Evolutionary conservation across 1,284 basidiomycete species (phyloP), one percentile per base, ranked within the genome.

Genomic region (Microbotryum saponariae): DNA sequence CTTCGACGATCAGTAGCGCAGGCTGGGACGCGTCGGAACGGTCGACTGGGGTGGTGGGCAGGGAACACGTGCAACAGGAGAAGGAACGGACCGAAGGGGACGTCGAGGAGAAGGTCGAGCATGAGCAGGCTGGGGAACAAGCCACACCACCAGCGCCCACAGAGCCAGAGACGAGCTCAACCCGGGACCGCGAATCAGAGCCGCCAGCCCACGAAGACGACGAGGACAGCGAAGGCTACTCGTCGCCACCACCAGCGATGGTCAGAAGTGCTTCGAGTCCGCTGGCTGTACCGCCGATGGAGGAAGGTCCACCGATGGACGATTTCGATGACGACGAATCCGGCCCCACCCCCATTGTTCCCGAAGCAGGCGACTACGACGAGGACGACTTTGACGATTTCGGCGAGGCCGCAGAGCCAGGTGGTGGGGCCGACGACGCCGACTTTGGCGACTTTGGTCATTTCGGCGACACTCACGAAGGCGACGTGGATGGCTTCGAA

Each of bases 301-400:
- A 37, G 20, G 50, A 29, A n/a, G 54, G 44, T 4, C 60, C 55
- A 2, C 55, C 60, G 20, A 57, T 53, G 52, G 54, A 46, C 27
- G 52, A 31, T 16, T 52, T 50, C 16, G 52, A 51, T 2, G 58
- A 60, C 42, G 54, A 60, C 33, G 59, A 55, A 25, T 29, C 56
- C 27, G 59, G 46, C n/a, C 56, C 47, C 20, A 51, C 49, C 14
- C 57, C 52, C 8, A 49, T 14, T 9, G 80, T 77, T 9, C 84
- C 84, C 51, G 87, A 87, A 71, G 87, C 87, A 62, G 88, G 87
- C 74, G 88, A 85, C 54, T 73, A 74, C 52, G 88, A 82, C 74
- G 88, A 85, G 54, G 74, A 74, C 52, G 88, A 82, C 63, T 81
- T 83, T 65, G 85, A 86, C 64, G 85, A 85, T 64, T 87, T 87